These are phyloP conservation scores for Coleophoma cylindrospora DNA, from an alignment of 2,329 filamentous ascomycete species.

Conservation along the genomic window DNA sequence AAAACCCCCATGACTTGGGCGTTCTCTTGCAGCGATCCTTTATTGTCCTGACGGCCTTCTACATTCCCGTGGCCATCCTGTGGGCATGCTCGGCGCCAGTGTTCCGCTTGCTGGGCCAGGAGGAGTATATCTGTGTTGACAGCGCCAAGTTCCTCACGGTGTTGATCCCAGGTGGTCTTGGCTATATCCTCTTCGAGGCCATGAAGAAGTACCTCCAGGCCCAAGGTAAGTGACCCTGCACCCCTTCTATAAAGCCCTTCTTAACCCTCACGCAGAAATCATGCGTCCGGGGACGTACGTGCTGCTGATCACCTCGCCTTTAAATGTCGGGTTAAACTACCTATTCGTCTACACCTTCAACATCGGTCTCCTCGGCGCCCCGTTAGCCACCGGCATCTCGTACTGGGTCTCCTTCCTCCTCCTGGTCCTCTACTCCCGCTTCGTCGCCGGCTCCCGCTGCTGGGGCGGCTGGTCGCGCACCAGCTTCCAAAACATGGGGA, in stretches of 20 bases:
- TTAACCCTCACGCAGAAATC: conserved; percentile 37
- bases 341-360: conserved; percentile 69
- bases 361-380: conserved; percentile 72
- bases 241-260: conserved; percentile 33
- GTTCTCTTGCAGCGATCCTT: conserved; percentile 74
- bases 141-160: conserved; percentile 68
- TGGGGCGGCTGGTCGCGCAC: conserved; percentile 71
- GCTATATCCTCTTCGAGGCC: conserved; percentile 83
- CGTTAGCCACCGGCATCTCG: conserved; percentile 74
- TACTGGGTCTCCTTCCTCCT: conserved; percentile 83
- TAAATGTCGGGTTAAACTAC: conserved; percentile 78
- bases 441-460: conserved; percentile 66
- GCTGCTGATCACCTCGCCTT: conserved; percentile 73
- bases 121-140: conserved; percentile 69
- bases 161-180: conserved; percentile 74
- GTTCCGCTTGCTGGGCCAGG: conserved; percentile 71
- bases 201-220: conserved; percentile 88
- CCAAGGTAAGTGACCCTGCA: conserved; percentile 63
- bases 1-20: conserved; percentile 73
- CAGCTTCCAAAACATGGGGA: conserved; percentile 61
- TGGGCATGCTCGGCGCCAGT: conserved; percentile 73
- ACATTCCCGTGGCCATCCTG: conserved; percentile 64
- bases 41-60: conserved; percentile 66
- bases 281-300: conserved; percentile 81
- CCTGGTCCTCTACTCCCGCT: conserved; percentile 67